These are phyloP conservation scores for Dothideomycetes sp. DNA, from an alignment of 2,329 filamentous ascomycete species.

Conservation along the genomic window DNA sequence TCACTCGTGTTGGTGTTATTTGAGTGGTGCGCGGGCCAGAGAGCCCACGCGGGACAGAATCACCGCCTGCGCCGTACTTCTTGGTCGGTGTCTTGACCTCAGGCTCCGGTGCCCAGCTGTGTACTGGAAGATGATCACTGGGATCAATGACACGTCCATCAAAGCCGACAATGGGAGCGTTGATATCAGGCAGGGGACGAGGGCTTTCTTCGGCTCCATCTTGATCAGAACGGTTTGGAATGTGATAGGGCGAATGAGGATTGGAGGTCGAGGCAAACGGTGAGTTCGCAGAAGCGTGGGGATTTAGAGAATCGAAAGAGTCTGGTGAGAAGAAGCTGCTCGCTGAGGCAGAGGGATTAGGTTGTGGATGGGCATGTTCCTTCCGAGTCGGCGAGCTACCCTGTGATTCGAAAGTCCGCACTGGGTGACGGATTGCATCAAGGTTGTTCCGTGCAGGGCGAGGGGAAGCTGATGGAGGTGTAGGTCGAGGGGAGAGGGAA, in stretches of 20 bases:
- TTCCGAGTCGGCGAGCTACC: slow-evolving; percentile 44
- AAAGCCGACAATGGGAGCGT: slow-evolving; percentile 64
- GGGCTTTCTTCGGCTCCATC: slow-evolving; percentile 17
- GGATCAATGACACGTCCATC: slow-evolving; percentile 72
- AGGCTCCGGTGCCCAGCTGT: slow-evolving; percentile 69
- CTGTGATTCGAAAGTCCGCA: slow-evolving; percentile 10
- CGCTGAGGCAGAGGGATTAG: slow-evolving; percentile 47
- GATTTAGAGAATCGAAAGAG: slow-evolving; percentile 65
- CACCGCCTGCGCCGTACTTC: slow-evolving; percentile 27
- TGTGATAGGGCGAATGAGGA: slow-evolving; percentile 20
- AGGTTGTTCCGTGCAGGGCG: slow-evolving; percentile 27
- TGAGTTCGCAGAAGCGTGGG: slow-evolving; percentile 26
- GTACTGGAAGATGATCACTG: slow-evolving; percentile 68
- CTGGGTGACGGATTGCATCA: slow-evolving; percentile 23
- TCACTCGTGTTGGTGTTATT: slow-evolving; percentile 12
- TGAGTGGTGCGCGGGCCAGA: slow-evolving; percentile 2
- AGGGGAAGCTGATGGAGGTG: slow-evolving; percentile 15
- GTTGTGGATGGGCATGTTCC: slow-evolving; percentile 58
- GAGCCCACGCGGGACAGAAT: slow-evolving; percentile 24
- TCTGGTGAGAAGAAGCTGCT: slow-evolving; percentile 65
- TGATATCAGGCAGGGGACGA: slow-evolving; percentile 17
- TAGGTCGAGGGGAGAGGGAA: slow-evolving; percentile 23
- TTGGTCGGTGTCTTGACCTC: slow-evolving; percentile 45
- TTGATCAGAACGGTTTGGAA: slow-evolving; percentile 9
- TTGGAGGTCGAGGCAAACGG: slow-evolving; percentile 12